phyloP scores from a whole-genome alignment of 2,329 filamentous ascomycete genomes.

The Corinectria fuckeliana region DNA sequence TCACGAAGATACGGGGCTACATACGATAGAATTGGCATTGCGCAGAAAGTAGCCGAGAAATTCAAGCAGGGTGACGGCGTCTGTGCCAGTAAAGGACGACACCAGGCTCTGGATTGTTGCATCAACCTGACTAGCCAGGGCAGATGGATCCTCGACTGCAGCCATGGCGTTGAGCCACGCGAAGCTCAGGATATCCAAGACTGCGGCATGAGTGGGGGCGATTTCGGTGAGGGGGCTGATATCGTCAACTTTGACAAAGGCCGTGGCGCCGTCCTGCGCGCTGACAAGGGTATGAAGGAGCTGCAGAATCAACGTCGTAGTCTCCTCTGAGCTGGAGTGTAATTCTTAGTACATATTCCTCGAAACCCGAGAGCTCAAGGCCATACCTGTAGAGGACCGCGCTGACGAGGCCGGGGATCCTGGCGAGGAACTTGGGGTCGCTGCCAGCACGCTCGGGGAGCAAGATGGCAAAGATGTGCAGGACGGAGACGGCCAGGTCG shows the following conservation, averaged over 20 bases:
- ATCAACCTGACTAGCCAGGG: slow-evolving; percentile 52
- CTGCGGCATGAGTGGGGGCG: slow-evolving; percentile 59
- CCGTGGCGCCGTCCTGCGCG: slow-evolving; percentile 55
- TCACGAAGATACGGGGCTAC: slow-evolving; percentile 22
- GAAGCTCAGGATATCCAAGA: slow-evolving; percentile 61
- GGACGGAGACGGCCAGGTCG: slow-evolving; percentile 65
- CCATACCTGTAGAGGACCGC: slow-evolving; percentile 61
- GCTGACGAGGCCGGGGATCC: slow-evolving; percentile 60
- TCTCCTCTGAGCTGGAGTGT: slow-evolving; percentile 55
- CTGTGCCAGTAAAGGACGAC: slow-evolving; percentile 63
- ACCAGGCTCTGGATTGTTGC: slow-evolving; percentile 55
- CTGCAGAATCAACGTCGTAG: slow-evolving; percentile 60
- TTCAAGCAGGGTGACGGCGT: slow-evolving; percentile 64
- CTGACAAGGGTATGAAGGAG: slow-evolving; percentile 63
- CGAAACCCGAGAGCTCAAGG: background rate
- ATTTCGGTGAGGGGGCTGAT: slow-evolving; percentile 63
- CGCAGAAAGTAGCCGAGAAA: slow-evolving; percentile 62
- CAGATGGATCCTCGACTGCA: slow-evolving; percentile 37
- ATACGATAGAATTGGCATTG: slow-evolving; percentile 56
- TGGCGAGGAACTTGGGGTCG: slow-evolving; percentile 55
- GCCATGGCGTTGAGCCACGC: slow-evolving; percentile 61
- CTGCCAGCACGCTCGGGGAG: slow-evolving; percentile 56
- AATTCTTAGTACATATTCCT: background rate
- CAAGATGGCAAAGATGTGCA: slow-evolving; percentile 67
- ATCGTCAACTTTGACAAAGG: slow-evolving; percentile 57